A percentile compares a stretch with the other conserved stretches of the same genome.
Conservation (phyloP, 345 rosid species). For the Diplotaxis tenuifolia region DNA sequence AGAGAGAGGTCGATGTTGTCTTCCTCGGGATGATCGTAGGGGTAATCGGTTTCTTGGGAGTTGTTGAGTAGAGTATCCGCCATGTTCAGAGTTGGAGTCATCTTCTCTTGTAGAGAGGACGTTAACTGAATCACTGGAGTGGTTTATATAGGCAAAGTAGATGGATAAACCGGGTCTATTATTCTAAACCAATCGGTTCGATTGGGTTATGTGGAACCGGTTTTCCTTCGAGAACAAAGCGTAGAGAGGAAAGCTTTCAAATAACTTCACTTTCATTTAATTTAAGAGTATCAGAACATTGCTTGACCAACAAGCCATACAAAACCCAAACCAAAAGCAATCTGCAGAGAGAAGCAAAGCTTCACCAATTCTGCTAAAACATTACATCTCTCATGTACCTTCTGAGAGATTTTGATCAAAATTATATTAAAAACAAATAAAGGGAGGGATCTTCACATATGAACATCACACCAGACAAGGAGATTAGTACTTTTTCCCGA, state of each 20-base stretch:
- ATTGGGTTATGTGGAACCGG: neutral
- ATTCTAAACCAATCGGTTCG: conserved; percentile 1
- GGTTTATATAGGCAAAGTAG: neutral
- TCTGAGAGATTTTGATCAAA: conserved; percentile 26
- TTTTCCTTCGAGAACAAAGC: neutral
- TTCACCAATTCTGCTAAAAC: conserved; percentile 16
- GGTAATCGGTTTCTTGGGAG: conserved; percentile 15
- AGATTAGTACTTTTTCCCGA: conserved; percentile 74
- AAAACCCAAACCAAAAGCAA: conserved; percentile 12
- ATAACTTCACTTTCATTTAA: conserved; percentile 20
- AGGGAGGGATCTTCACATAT: conserved; percentile 24
- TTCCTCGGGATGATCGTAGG: conserved; percentile 33
- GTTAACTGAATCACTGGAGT: neutral
- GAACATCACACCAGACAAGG: conserved; percentile 24
- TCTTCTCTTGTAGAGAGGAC: conserved; percentile 2
- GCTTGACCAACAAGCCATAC: conserved; percentile 36
- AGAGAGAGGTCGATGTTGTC: conserved; percentile 35
- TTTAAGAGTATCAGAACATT: conserved; percentile 12
- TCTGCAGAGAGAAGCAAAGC: conserved; percentile 27
- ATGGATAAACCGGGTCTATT: neutral
- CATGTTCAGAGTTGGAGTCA: conserved; percentile 16
- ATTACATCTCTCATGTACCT: conserved; percentile 19
- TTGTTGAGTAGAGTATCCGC: conserved; percentile 21
- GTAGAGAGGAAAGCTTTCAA: neutral
- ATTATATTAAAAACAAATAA: neutral